Conservation (phyloP, 116 monocot species). For the Dioscorea cayenensis region DNA sequence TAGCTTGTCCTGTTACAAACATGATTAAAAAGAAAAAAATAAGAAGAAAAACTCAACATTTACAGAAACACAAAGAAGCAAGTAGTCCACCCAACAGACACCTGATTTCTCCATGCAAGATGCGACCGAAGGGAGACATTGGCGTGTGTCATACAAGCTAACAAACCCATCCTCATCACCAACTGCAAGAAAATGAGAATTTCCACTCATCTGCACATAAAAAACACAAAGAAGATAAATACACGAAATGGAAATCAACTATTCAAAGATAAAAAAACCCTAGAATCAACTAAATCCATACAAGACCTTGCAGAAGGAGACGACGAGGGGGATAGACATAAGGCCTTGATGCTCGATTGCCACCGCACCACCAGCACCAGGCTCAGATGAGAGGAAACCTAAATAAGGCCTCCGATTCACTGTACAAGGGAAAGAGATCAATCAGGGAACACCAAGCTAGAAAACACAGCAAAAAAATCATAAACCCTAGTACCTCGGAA, state of each 20-base stretch:
- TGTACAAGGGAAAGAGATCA: slow-evolving; percentile 8
- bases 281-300: not conserved
- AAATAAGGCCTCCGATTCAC: slow-evolving; percentile 50
- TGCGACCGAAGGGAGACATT: slow-evolving; percentile 19
- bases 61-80: not conserved
- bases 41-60: not conserved
- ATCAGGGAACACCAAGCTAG: not conserved
- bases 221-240: not conserved
- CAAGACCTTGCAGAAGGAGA: slow-evolving; percentile 74
- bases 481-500: not conserved
- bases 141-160: slow-evolving; percentile 65
- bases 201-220: slow-evolving; percentile 15
- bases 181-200: slow-evolving; percentile 65
- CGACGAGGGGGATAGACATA: slow-evolving; percentile 53
- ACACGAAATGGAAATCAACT: not conserved
- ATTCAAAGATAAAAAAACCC: not conserved
- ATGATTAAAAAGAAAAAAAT: not conserved
- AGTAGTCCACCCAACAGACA: slow-evolving; percentile 5
- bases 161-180: slow-evolving; percentile 96
- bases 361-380: slow-evolving; percentile 36
- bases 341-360: slow-evolving; percentile 53
- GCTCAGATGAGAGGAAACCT: slow-evolving; percentile 47
- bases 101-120: slow-evolving; percentile 51
- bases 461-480: not conserved
- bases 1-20: slow-evolving; percentile 45